Base-by-base conservation (phyloP, 768 basidiomycete species). In the Stropharia rugosoannulata region DNA sequence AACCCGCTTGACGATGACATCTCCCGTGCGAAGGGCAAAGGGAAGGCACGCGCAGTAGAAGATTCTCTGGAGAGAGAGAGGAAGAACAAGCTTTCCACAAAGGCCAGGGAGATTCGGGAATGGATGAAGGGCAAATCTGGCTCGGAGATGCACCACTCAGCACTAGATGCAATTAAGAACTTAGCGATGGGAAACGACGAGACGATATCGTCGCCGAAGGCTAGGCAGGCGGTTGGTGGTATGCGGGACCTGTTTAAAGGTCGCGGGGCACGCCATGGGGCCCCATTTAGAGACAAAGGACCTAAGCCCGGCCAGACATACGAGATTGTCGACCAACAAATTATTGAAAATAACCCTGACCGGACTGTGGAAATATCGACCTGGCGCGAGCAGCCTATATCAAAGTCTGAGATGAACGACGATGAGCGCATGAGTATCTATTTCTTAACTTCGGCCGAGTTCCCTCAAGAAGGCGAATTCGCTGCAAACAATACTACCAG, bases 331-430 rank as follows among this genome's bases (percentile, higher is more conserved):
- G 68, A 71, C 36, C 66, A 70, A 36, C 68, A 67, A 39, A 72
- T 81, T 22, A 56, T 81, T 27, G 80, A 81, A 59, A 75, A 78
- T 25, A 77, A 74, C n/a, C 75, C 78, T 1, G 80, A 81, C 52
- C 72, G 71, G 52, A 81, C 80, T 7, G 80, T 81, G 5, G 81
- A 80, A 45, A 78, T 86, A 51, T 77, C 73, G 19, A 75, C 74
- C 8, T 86, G 84, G 84, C 70, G 82, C 35, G 80, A 84, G 61
- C 77, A 80, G 42, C 79, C 81, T 0, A 76, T 78, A 4, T 67
- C 72, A 50, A 74, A 77, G 50, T 66, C 69, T 9, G 68, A 65
- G 41, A 60, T 66, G 32, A 65, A 70, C 18, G 66, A 70, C 35
- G 72, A 72, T 5, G 76, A 75, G 46, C 68, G 58, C 39, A 72